Evolutionary conservation across 257 asterid species (phyloP).

Genomic region (Coffea eugenioides): DNA sequence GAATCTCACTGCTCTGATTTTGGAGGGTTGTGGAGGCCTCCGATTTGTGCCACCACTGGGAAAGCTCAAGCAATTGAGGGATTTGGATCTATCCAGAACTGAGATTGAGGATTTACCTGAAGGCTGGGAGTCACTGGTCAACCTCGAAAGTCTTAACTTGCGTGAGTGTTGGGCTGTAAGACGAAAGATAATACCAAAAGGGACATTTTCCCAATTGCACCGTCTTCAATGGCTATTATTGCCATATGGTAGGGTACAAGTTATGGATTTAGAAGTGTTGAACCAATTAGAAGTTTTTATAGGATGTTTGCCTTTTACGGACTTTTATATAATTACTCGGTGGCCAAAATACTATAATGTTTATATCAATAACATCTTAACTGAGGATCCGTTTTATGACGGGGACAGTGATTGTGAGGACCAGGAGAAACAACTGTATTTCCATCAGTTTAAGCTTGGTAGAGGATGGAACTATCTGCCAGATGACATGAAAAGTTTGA

Average conservation of each 20-base stretch:
- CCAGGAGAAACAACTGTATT: too few relatives aligned
- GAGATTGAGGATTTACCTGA: not conserved
- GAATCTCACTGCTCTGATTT: too few relatives aligned
- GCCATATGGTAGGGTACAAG: not conserved
- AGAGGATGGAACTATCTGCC: slow-evolving; percentile 9
- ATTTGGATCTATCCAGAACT: slow-evolving; percentile 1
- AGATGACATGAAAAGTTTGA: not conserved
- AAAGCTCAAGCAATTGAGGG: slow-evolving; percentile 8
- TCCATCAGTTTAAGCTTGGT: too few relatives aligned
- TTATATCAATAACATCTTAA: not conserved
- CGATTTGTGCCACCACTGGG: too few relatives aligned
- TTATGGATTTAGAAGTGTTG: not conserved
- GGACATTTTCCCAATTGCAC: slow-evolving; percentile 4
- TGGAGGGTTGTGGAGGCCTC: too few relatives aligned
- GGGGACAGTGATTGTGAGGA: not conserved
- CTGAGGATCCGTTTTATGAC: too few relatives aligned
- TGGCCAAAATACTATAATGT: not conserved
- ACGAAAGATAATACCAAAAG: not conserved
- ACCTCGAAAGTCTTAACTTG: slow-evolving; percentile 9
- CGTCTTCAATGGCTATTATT: slow-evolving; percentile 1
- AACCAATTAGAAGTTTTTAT: not conserved
- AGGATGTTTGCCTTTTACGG: not conserved
- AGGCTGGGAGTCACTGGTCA: slow-evolving; percentile 8
- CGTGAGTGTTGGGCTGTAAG: too few relatives aligned
- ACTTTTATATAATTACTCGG: not conserved